Evolutionary conservation across 2,329 filamentous ascomycete species (phyloP).

Genomic region (Karstenula rhodostoma): DNA sequence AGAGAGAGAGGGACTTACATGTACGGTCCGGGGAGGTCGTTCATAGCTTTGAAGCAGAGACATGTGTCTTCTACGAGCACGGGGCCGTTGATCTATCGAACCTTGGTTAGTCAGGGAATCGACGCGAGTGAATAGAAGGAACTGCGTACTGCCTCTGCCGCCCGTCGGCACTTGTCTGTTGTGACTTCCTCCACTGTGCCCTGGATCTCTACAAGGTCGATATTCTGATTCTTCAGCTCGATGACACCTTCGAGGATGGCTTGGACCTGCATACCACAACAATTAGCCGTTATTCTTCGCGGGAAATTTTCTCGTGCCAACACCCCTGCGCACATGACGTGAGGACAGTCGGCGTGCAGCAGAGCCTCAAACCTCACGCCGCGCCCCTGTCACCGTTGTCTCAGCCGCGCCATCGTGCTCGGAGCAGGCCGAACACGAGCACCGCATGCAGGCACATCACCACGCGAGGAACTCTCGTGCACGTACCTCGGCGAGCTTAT

Average conservation of each 20-base stretch:
- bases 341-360: constrained; percentile 10
- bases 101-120: constrained; percentile 13
- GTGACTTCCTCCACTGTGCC: constrained; percentile 93
- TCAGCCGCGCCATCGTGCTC: constrained; percentile 8
- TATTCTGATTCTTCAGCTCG: constrained; percentile 73
- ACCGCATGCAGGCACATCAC: not conserved
- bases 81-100: constrained; percentile 75
- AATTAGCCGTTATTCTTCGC: not conserved
- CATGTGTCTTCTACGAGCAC: constrained; percentile 97
- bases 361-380: constrained; percentile 12
- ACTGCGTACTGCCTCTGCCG: constrained; percentile 74
- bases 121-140: not conserved
- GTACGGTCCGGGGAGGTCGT: constrained; percentile 93
- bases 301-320: not conserved
- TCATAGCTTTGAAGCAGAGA: constrained; percentile 88
- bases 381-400: not conserved
- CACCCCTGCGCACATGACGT: constrained; percentile 4
- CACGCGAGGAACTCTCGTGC: not conserved
- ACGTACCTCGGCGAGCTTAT: constrained; percentile 79
- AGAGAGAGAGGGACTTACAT: constrained; percentile 68
- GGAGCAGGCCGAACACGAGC: constrained; percentile 13
- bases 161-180: constrained; percentile 82
- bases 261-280: constrained; percentile 63
- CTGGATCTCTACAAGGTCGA: constrained; percentile 91
- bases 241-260: constrained; percentile 79